A percentile compares a stretch with the other conserved stretches of the same genome.
Evolutionary conservation across 1,139 yeast species (phyloP).

Genomic region (Yamadazyma friedrichii): DNA sequence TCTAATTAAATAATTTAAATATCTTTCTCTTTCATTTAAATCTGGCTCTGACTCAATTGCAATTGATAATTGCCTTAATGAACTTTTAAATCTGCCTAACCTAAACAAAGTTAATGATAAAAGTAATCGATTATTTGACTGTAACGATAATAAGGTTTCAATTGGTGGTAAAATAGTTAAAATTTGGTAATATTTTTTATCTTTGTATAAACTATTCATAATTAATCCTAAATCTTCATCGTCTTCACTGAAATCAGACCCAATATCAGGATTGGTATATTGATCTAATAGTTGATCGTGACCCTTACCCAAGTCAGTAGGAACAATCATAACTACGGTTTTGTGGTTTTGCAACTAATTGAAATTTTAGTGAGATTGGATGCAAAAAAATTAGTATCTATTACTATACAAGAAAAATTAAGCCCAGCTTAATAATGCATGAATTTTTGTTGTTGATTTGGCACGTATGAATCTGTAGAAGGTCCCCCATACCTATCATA

Average conservation of each 20-base stretch:
- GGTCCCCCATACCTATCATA: background rate
- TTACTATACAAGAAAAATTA: background rate
- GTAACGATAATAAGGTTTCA: slow-evolving; percentile 6
- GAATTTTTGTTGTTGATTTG: background rate
- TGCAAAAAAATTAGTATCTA: background rate
- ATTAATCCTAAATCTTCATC: background rate
- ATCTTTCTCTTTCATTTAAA: slow-evolving; percentile 15
- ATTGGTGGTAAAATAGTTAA: slow-evolving; percentile 14
- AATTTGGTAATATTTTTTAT: slow-evolving; percentile 14
- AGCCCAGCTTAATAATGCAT: slow-evolving; percentile 4
- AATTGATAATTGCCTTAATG: slow-evolving; percentile 26
- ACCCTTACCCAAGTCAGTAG: no score
- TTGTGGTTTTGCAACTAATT: background rate
- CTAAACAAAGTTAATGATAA: slow-evolving; percentile 23
- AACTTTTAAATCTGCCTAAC: slow-evolving; percentile 26
- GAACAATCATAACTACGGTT: no score
- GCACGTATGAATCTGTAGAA: background rate
- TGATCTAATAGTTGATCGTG: no score
- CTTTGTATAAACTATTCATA: slow-evolving; percentile 3
- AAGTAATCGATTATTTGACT: slow-evolving; percentile 12
- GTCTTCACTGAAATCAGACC: background rate
- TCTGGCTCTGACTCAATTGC: slow-evolving; percentile 25
- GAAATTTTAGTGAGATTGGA: no score
- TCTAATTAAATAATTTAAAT: slow-evolving; percentile 17
- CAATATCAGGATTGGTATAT: no score